A percentile compares a stretch with the other conserved stretches of the same genome.
Evolutionary conservation across 352 stramenopile species (phyloP).

Genomic region (Globisporangium nagaii): DNA sequence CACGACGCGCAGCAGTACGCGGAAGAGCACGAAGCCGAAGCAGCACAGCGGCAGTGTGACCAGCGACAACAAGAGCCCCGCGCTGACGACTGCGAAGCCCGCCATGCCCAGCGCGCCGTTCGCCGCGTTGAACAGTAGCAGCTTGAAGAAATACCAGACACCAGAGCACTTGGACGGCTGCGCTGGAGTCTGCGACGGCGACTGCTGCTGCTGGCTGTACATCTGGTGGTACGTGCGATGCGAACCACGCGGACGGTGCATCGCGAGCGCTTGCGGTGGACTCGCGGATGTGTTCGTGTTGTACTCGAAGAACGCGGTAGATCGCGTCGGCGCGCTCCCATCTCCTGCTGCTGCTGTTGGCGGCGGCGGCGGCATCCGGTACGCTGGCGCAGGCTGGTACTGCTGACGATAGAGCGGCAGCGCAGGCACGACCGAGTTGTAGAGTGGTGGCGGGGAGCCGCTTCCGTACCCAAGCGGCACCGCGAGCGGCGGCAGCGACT

Average conservation of each 20-base stretch:
- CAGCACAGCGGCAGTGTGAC: conserved; percentile 47
- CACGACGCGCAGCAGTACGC: conserved; percentile 27
- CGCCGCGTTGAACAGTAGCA: conserved; percentile 16
- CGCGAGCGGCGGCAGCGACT: conserved; percentile 3
- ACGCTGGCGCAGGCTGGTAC: neutral
- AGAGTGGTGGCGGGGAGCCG: neutral
- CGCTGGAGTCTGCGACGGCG: neutral
- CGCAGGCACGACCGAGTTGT: neutral
- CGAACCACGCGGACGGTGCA: conserved; percentile 7
- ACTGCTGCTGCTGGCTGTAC: neutral
- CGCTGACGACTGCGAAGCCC: conserved; percentile 8
- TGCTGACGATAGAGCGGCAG: conserved; percentile 9
- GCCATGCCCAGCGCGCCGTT: conserved; percentile 12
- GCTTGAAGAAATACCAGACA: conserved; percentile 8
- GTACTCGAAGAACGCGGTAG: neutral
- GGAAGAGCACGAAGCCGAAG: conserved; percentile 45
- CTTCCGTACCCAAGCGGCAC: conserved; percentile 9
- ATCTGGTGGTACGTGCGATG: conserved; percentile 9
- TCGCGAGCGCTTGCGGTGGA: neutral
- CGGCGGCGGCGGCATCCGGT: neutral
- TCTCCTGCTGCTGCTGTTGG: neutral
- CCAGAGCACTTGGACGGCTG: neutral
- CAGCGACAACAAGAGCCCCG: conserved; percentile 17
- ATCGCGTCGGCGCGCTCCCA: neutral
- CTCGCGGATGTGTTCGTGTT: neutral